phyloP scores from a whole-genome alignment of 352 stramenopile genomes.

The Thraustotheca clavata region DNA sequence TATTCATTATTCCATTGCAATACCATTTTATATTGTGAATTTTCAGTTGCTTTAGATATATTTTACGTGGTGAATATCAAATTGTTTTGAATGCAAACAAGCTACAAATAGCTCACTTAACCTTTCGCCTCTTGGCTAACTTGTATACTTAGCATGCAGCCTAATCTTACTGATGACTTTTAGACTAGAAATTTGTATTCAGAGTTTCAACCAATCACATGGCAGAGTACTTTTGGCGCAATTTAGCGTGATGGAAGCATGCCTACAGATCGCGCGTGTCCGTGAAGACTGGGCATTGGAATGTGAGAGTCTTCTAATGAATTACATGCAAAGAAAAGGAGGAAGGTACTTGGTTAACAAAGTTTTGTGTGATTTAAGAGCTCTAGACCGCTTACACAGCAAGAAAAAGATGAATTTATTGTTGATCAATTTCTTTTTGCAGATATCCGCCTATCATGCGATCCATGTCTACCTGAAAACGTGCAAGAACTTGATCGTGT shows the following conservation, averaged over 20 bases:
- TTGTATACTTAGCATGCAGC: too few relatives aligned
- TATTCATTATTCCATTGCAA: too few relatives aligned
- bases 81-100: too few relatives aligned
- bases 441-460: conserved; percentile 36
- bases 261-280: conserved; percentile 12
- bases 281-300: background rate
- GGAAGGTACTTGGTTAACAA: background rate
- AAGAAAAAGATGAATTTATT: conserved; percentile 15
- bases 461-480: conserved; percentile 40
- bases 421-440: conserved; percentile 19
- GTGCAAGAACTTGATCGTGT: conserved; percentile 39
- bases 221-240: background rate
- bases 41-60: too few relatives aligned
- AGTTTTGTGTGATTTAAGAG: background rate
- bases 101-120: too few relatives aligned
- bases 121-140: too few relatives aligned
- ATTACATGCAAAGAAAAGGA: background rate
- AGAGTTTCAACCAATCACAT: background rate
- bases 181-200: too few relatives aligned
- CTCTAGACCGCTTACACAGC: background rate
- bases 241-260: conserved; percentile 8
- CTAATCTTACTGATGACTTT: too few relatives aligned
- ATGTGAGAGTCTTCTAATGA: conserved; percentile 6
- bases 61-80: too few relatives aligned
- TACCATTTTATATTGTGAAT: too few relatives aligned